Conservation (phyloP, 1,284 basidiomycete genomes). For the Cryptococcus floricola region DNA sequence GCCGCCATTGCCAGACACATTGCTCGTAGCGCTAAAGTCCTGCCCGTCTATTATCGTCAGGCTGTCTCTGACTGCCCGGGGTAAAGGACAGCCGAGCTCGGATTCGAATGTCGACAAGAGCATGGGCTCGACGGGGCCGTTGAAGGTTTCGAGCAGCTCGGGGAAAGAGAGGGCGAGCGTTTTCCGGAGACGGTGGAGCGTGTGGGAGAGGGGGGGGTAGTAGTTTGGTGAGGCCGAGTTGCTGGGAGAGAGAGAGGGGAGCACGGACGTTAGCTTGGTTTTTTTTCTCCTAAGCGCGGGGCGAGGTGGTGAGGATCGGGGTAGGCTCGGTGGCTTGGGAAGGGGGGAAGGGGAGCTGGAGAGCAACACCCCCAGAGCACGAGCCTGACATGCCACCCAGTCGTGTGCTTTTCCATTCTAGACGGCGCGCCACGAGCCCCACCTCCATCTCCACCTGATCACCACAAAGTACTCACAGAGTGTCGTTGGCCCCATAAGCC, state of each 20-base stretch:
- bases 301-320: no score
- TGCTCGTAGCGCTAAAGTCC: conserved; percentile 78
- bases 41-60: conserved; percentile 79
- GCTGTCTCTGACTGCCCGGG: conserved; percentile 73
- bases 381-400: no score
- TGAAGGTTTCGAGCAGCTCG: conserved; percentile 84
- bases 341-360: no score
- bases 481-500: conserved; percentile 23
- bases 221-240: conserved; percentile 17
- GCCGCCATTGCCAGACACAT: conserved; percentile 54
- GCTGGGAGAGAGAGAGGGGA: background rate
- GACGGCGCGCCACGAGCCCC: no score
- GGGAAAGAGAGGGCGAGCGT: conserved; percentile 79
- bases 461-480: conserved; percentile 17
- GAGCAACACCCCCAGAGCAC: no score
- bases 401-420: no score
- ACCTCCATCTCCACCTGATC: no score
- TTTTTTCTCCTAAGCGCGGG: background rate
- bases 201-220: conserved; percentile 70
- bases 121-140: conserved; percentile 72
- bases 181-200: conserved; percentile 71
- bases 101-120: conserved; percentile 73
- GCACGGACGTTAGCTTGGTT: conserved; percentile 6
- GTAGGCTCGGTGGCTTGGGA: no score
- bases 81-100: conserved; percentile 74